Evolutionary conservation across 2,329 filamentous ascomycete genomes (phyloP), one percentile per base, ranked within the genome.

Genomic region (Dendryphion nanum): DNA sequence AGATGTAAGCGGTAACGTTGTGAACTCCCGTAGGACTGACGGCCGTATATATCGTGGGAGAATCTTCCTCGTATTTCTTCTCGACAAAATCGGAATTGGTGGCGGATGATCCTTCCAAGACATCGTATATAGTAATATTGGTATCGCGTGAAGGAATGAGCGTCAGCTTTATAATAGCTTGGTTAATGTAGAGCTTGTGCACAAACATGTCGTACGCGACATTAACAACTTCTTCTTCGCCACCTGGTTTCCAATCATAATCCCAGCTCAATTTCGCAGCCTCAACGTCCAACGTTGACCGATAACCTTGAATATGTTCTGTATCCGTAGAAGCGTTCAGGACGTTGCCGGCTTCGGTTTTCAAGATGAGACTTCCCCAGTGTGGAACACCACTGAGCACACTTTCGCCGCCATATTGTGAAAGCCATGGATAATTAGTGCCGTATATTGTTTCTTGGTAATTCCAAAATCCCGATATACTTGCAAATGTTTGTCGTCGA

Each of bases 351-450:
- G 75, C 69, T 3, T 75, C 75, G 8, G n/a, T n/a, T 36, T 80
- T 73, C 14, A 85, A 68, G 23, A 81, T 60, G 24, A 85, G 64
- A 1, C 77, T 79, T 18, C 74, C 73, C 74, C 82, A 85, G 55
- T 87, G 83, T 5, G 85, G 85, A 13, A 89, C 74, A 17, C 85
- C 85, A 35, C 77, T 78, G 45, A 87, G 84, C 35, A 85, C 81
- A 49, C 78, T 84, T 52, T 89, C 84, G 40, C 78, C 77, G 5
- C 83, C 83, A 62, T 85, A 83, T 48, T 86, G 78, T 39, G 78
- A 73, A 30, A 88, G 60, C 82, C 84, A 86, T 0, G 73, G 73
- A 48, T 83, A 86, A 49, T 86, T 86, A 5, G 76, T 76, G 1
- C 75, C 73, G 30, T 78, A 80, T 0, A 75, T 78, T 19, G 70